Evolutionary conservation across 2,329 filamentous ascomycete species (phyloP), one percentile per base, ranked within the genome.

Genomic region (Xylaria sp.): DNA sequence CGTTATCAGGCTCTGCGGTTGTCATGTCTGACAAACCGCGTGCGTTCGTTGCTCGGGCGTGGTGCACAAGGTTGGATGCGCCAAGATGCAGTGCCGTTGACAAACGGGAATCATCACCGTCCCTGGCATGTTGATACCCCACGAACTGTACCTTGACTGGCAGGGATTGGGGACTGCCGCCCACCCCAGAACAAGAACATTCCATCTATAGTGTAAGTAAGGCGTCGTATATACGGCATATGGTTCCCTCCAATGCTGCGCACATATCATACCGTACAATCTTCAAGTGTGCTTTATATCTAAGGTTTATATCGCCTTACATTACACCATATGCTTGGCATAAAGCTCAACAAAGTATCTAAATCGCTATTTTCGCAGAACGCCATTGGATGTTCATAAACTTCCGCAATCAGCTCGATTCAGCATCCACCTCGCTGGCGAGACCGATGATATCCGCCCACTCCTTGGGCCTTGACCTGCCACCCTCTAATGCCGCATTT

Each of bases 401-500:
- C 28, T 31, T 5, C 28, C n/a, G 17, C 11, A 28, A 25, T 54
- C 40, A 64, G 14, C 42, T 46, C n/a, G 46, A 49, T 11, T 47
- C 46, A 17, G 15, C 40, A 25, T 54, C 43, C 17, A 57, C 53
- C 8, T 45, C 52, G 49, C 57, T 57, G 19, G 78, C 79, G 63
- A 74, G 68, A 67, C 66, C 72, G 40, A 87, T 68, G 19, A 88
- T 83, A 76, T 90, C 86, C 25, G 83, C 78, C 87, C 87, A 90
- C 17, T 80, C 81, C 61, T 73, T 74, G 0, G 87, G 84, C 67
- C 79, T 79, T 54, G 74, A 74, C 53, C 87, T 79, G 0, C 86
- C 83, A 0, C 81, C 83, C 0, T 79, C 76, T 57, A 80, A 78
- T 23, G 66, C 75, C 3, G 78, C 76, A 56, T 84, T 79, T 52